These are phyloP conservation scores for Orbilia ellipsospora DNA, from an alignment of 2,329 filamentous ascomycete species.

Conservation along the genomic window DNA sequence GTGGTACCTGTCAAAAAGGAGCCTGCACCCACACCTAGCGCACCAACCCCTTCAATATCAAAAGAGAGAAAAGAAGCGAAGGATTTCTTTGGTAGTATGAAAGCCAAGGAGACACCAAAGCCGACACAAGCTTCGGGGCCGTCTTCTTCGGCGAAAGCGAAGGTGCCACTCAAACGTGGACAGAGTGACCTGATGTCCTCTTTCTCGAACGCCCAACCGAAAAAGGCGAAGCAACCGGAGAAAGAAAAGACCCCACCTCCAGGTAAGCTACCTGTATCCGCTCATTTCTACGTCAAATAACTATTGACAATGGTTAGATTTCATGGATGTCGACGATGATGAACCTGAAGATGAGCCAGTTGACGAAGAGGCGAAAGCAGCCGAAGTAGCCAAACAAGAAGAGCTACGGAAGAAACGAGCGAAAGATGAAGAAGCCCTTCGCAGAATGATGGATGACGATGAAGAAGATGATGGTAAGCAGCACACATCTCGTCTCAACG, in stretches of 20 bases:
- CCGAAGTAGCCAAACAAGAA: slow-evolving; percentile 57
- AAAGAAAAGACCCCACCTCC: slow-evolving; percentile 58
- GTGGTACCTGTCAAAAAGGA: slow-evolving; percentile 54
- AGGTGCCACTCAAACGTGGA: slow-evolving; percentile 44
- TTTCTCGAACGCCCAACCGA: slow-evolving; percentile 51
- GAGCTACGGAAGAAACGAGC: slow-evolving; percentile 66
- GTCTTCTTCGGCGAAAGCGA: slow-evolving; percentile 29
- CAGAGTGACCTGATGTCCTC: slow-evolving; percentile 54
- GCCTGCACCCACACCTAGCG: slow-evolving; percentile 8
- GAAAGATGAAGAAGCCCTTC: slow-evolving; percentile 74
- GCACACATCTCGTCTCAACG: slow-evolving; percentile 64
- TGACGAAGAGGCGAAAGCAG: slow-evolving; percentile 61
- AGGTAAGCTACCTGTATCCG: slow-evolving; percentile 8
- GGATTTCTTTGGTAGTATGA: slow-evolving; percentile 44
- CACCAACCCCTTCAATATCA: slow-evolving; percentile 8
- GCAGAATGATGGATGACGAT: slow-evolving; percentile 80
- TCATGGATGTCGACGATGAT: slow-evolving; percentile 63
- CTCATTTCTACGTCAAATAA: background rate
- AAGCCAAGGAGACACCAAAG: slow-evolving; percentile 37
- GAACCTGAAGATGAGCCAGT: slow-evolving; percentile 68
- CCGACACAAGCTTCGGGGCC: slow-evolving; percentile 17
- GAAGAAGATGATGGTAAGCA: slow-evolving; percentile 62
- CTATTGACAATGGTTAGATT: slow-evolving; percentile 36
- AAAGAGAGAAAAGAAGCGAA: slow-evolving; percentile 42
- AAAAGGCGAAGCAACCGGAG: slow-evolving; percentile 61